A percentile compares a stretch with the other conserved stretches of the same genome.
Conservation (phyloP, 2,329 filamentous ascomycete species). For the Cladosporium austrohemisphaericum region DNA sequence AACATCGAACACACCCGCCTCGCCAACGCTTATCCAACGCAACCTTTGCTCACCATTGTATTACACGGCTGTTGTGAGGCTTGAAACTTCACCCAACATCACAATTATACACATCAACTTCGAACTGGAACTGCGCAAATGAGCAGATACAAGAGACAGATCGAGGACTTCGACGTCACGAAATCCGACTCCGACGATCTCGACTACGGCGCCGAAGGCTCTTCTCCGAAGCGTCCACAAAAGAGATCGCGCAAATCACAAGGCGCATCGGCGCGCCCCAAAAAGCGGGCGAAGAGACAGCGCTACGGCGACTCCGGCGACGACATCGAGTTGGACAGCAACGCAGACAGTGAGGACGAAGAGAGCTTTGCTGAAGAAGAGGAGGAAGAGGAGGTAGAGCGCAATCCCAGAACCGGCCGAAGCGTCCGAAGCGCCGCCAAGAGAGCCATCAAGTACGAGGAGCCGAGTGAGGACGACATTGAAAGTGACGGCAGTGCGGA, state of each 20-base stretch:
- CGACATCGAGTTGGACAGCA: constrained; percentile 39
- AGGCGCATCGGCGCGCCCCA: constrained; percentile 24
- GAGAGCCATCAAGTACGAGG: constrained; percentile 55
- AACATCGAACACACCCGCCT: not conserved
- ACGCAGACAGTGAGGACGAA: constrained; percentile 33
- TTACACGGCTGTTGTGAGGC: not conserved
- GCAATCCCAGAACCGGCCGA: constrained; percentile 54
- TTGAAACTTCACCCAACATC: not conserved
- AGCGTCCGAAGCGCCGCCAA: constrained; percentile 54
- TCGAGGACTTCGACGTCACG: constrained; percentile 35
- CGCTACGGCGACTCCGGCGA: constrained; percentile 44
- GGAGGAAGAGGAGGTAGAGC: constrained; percentile 47
- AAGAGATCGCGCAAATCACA: constrained; percentile 22
- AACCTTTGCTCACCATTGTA: not conserved
- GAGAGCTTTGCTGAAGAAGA: constrained; percentile 42
- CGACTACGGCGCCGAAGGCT: constrained; percentile 31
- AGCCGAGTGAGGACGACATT: constrained; percentile 46
- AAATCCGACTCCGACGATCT: constrained; percentile 36
- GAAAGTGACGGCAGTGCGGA: constrained; percentile 34
- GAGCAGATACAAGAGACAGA: constrained; percentile 34
- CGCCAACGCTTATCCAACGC: not conserved
- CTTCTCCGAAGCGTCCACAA: constrained; percentile 21
- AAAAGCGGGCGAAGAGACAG: constrained; percentile 36
- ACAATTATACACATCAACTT: not conserved
- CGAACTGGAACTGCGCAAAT: not conserved